These are phyloP conservation scores for Trichoderma asperellum DNA, from an alignment of 2,329 filamentous ascomycete genomes.

Conservation along the genomic window DNA sequence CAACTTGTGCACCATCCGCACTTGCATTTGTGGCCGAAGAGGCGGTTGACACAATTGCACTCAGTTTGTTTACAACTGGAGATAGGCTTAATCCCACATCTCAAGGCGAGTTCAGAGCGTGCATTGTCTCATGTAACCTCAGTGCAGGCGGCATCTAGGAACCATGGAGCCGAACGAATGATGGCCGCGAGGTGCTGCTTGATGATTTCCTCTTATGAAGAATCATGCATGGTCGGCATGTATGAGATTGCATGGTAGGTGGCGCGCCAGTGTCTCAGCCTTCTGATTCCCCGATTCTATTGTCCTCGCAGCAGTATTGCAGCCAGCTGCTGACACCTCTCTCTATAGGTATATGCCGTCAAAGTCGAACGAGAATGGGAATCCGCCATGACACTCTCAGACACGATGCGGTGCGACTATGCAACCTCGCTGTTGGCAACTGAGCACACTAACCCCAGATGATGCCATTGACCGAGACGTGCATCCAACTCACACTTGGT, in stretches of 20 bases:
- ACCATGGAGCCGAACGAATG: constrained; percentile 14
- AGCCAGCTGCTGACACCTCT: constrained; percentile 6
- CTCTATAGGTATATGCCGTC: neutral
- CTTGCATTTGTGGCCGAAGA: neutral
- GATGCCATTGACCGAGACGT: constrained; percentile 21
- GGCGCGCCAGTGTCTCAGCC: neutral
- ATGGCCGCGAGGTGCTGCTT: neutral
- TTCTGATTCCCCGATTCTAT: neutral
- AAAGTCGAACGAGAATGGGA: neutral
- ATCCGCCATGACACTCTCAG: neutral
- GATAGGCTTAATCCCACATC: constrained; percentile 2
- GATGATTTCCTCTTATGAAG: neutral
- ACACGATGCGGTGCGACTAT: constrained; percentile 14
- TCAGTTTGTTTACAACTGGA: neutral
- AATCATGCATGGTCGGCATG: constrained; percentile 7
- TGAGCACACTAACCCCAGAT: constrained; percentile 14
- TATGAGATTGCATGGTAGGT: constrained; percentile 10
- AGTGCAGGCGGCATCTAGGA: constrained; percentile 14
- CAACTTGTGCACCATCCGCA: neutral
- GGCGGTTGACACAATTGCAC: neutral
- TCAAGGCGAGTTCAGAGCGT: neutral
- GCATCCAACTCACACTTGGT: constrained; percentile 22
- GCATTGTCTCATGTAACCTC: constrained; percentile 19
- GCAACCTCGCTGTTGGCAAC: neutral
- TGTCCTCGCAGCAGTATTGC: constrained; percentile 3